A percentile compares a stretch with the other conserved stretches of the same genome.
Conservation (phyloP, 257 asterid genomes). For the Striga asiatica region DNA sequence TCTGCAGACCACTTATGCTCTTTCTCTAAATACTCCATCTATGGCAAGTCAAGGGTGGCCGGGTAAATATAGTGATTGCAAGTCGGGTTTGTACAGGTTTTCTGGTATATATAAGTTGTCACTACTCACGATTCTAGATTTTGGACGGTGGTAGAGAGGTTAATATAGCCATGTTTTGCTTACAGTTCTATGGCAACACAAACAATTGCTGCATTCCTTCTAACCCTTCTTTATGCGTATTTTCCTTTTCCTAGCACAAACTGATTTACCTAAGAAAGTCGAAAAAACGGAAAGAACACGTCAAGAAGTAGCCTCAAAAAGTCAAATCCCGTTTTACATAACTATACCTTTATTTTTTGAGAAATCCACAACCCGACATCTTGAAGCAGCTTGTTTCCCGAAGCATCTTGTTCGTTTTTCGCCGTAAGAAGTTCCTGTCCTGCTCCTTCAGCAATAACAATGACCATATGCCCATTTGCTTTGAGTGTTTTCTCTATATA, state of each 20-base stretch:
- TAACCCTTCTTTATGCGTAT: no score
- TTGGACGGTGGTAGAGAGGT: no score
- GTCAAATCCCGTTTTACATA: neutral
- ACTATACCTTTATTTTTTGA: constrained; percentile 59
- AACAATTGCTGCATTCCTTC: no score
- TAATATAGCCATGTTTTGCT: no score
- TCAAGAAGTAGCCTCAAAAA: constrained; percentile 9
- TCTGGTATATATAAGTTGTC: no score
- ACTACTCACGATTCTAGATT: no score
- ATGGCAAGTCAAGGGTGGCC: no score
- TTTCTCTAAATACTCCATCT: no score
- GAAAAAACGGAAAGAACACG: neutral
- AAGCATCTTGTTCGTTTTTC: constrained; percentile 61
- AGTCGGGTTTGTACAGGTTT: no score
- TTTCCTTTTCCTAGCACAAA: neutral
- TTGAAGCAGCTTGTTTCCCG: constrained; percentile 80
- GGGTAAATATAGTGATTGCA: no score
- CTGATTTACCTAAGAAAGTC: neutral
- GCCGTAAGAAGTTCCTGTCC: constrained; percentile 71
- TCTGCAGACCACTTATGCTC: no score
- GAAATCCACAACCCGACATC: constrained; percentile 91
- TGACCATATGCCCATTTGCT: constrained; percentile 86
- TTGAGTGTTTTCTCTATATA: constrained; percentile 57
- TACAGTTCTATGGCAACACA: no score
- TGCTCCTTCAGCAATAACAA: constrained; percentile 93